Base-by-base conservation (phyloP, 306 rosid genomes). In the Clitoria ternatea region DNA sequence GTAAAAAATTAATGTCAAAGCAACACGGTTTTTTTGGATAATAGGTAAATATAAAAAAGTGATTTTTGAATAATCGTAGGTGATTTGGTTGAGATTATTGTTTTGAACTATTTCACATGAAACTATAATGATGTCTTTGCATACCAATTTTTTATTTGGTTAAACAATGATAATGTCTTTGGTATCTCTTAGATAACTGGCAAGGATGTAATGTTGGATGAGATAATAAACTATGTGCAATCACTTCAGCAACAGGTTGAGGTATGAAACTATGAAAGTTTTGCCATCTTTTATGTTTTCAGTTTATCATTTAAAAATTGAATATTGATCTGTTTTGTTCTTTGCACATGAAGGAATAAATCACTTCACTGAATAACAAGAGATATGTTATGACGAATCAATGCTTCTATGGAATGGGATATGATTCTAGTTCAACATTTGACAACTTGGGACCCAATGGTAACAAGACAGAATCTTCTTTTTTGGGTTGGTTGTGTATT, bases 211-310 rank as follows among this genome's bases (percentile, higher is more conserved):
- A 95, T 95, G 99, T 97, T 95, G 49, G 99, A 95, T 82, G 99
- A 95, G 80, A 95, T 95, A 70, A 95, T 95, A 68, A 95, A 95
- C 81, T 95, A 95, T 35, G 99, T 95, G 66, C 99, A 91, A 68
- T 95, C 99, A 14, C 87, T 95, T 80, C 99, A 95, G 70, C 97
- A 95, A 70, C 99, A 95, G 77, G 99, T 95, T 82, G 99, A 95
- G 99, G 99, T n/a, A n/a, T n/a, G n/a, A n/a, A n/a, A n/a, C n/a
- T 95, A 87, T 33, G 86, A 76, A 76, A 68, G 19, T 20, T 52
- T 24, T 64, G 66, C 7, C 33, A 69, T 69, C 47, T 63, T 36
- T 66, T 17, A 56, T 73, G 49, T 15, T 11, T 49, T 60, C 54
- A 53, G 20, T 65, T 75, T 35, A 50, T 62, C 59, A 26, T 61